A percentile compares a stretch with the other conserved stretches of the same genome.
phyloP scores from a whole-genome alignment of 2,329 filamentous ascomycete genomes.

The Fusarium heterosporum region DNA sequence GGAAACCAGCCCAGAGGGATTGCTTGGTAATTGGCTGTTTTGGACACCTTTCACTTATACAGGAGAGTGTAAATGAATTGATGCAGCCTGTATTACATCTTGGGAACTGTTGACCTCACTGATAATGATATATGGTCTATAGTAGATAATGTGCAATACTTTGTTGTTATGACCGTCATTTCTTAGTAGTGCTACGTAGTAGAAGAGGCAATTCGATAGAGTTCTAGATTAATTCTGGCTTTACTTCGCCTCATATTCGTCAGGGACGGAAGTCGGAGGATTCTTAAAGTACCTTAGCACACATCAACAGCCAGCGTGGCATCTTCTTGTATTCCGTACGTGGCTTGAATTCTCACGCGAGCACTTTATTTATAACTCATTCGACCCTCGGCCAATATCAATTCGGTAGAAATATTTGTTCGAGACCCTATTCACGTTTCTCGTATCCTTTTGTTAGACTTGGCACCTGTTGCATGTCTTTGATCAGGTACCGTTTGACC shows the following conservation, averaged over 20 bases:
- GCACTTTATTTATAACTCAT: slow-evolving; percentile 11
- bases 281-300: not conserved
- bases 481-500: slow-evolving; percentile 34
- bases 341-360: slow-evolving; percentile 12
- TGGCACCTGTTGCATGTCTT: not conserved
- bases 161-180: not conserved
- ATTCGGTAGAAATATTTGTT: not conserved
- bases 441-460: not conserved
- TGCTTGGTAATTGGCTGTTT: slow-evolving; percentile 30
- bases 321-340: slow-evolving; percentile 31
- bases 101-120: not conserved
- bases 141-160: not conserved
- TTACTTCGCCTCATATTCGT: slow-evolving; percentile 31
- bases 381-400: not conserved
- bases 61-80: not conserved
- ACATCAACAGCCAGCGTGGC: slow-evolving; percentile 45
- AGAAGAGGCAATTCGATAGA: slow-evolving; percentile 12
- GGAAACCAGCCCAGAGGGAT: slow-evolving; percentile 31
- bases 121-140: not conserved
- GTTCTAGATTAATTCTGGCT: slow-evolving; percentile 20
- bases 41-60: slow-evolving; percentile 38
- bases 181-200: not conserved
- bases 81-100: not conserved
- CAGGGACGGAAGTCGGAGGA: slow-evolving; percentile 23
- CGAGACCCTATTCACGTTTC: not conserved